Base-by-base conservation (phyloP, 768 basidiomycete genomes). In the Gymnopilus dilepis region DNA sequence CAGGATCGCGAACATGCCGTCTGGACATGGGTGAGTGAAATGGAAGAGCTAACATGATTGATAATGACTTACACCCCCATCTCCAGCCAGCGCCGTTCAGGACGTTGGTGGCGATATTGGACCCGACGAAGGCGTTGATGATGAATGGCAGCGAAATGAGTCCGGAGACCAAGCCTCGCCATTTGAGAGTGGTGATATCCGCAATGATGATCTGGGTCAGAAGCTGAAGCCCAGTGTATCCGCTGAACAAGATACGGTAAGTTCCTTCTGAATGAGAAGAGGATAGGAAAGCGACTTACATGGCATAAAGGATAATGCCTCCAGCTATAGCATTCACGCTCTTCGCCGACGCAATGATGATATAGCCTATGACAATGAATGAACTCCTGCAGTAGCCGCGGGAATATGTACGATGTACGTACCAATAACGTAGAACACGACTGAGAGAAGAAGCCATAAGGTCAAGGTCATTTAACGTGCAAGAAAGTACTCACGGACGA, bases 191-290 rank as follows among this genome's bases (percentile, higher is more conserved):
- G 2, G 85, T 86, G 57, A 83, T 82, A 66, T 87, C 86, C 22
- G 86, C 86, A 53, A 87, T 85, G 65, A 87, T 82, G 61, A 88
- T 84, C 60, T 86, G 84, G 15, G 84, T 87, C 7, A 89, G 78
- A 11, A 89, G 74, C 70, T 89, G 87, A 37, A 89, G 73, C 1
- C 88, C 87, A 77, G 86, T 86, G 68, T 89, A 89, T 15, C 87
- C 86, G 52, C 87, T 88, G 55, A 1, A 58, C 75, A 68, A 19
- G 6, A 54, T 45, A 15, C n/a, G 6, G n/a, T 38, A 15, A 60
- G 21, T 4, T 19, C 43, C 8, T 50, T 61, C 57, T 30, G 64
- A 28, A 54, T 70, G 61, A 42, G 37, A 52, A 56, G 34, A 31
- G 6, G 7, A 15, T 15, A 28, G 52, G 21, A 56, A 15, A 62